Percentiles rank a stretch among this genome's conserved stretches.
Evolutionary conservation across 2,329 filamentous ascomycete genomes (phyloP).

Genomic region (Dendryphion nanum): DNA sequence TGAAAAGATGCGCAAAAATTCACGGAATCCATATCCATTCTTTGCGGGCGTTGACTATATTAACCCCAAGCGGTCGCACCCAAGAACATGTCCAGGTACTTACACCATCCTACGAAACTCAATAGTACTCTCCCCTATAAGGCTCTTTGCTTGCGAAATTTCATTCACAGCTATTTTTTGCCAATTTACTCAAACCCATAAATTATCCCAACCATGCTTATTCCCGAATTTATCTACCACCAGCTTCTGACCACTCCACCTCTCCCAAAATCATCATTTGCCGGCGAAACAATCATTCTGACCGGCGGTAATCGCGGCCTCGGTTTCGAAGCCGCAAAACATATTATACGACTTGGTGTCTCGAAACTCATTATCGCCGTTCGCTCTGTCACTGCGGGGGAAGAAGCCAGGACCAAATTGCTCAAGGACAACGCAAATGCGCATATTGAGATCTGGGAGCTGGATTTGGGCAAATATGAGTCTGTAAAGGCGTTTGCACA

Average conservation of each 20-base stretch:
- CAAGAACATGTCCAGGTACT: too few species aligned
- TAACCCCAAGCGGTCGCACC: too few species aligned
- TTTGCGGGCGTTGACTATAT: too few species aligned
- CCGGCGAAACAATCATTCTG: constrained; percentile 44
- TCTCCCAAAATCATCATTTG: constrained; percentile 11
- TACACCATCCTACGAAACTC: too few species aligned
- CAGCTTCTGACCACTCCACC: constrained; percentile 41
- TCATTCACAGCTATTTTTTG: too few species aligned
- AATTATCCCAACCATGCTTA: too few species aligned
- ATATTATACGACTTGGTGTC: constrained; percentile 42
- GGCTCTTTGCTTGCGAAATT: too few species aligned
- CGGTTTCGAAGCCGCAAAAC: constrained; percentile 46
- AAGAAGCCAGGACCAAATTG: constrained; percentile 37
- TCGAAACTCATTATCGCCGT: constrained; percentile 47
- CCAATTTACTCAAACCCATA: too few species aligned
- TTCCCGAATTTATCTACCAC: constrained; percentile 43
- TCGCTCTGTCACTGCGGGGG: constrained; percentile 43
- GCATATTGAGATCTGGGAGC: constrained; percentile 47
- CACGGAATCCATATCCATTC: too few species aligned
- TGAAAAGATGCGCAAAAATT: too few species aligned
- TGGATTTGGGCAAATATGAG: constrained; percentile 44
- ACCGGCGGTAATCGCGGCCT: constrained; percentile 51
- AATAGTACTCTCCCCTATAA: too few species aligned
- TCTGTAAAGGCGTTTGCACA: constrained; percentile 36
- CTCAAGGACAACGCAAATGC: not conserved